Percentiles rank a stretch among this genome's conserved stretches.
phyloP scores from a whole-genome alignment of 306 rosid genomes.

The barrel medic (Medicago truncatula) region DNA sequence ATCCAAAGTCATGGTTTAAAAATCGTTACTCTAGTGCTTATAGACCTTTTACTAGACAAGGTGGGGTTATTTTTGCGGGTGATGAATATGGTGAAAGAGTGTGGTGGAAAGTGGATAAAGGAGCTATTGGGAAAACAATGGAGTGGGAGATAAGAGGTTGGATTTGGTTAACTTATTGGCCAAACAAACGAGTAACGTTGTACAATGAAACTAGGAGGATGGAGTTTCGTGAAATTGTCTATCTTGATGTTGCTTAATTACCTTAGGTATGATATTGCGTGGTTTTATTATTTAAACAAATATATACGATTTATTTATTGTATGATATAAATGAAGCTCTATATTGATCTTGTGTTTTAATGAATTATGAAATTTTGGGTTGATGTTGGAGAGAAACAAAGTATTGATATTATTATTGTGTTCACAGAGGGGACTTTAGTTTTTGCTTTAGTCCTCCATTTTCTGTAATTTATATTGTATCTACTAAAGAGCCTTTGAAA shows the following conservation, averaged over 20 bases:
- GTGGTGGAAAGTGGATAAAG: slow-evolving; percentile 77
- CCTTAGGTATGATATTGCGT: neutral
- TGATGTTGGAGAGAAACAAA: neutral
- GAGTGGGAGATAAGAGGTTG: slow-evolving; percentile 93
- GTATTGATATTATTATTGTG: too few species aligned
- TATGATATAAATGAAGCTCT: neutral
- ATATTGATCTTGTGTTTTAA: neutral
- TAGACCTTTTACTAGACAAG: slow-evolving; percentile 86
- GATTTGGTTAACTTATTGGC: slow-evolving; percentile 96
- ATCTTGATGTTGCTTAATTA: slow-evolving; percentile 59
- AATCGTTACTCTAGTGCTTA: slow-evolving; percentile 75
- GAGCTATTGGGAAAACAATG: slow-evolving; percentile 68
- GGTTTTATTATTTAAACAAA: neutral
- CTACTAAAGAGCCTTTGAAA: too few species aligned
- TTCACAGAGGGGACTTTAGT: too few species aligned
- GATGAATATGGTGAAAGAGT: slow-evolving; percentile 84
- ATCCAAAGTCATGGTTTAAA: slow-evolving; percentile 85
- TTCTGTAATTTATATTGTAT: too few species aligned
- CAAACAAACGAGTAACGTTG: slow-evolving; percentile 70
- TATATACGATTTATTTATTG: slow-evolving; percentile 6
- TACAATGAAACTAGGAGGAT: slow-evolving; percentile 77
- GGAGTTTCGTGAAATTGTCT: slow-evolving; percentile 73
- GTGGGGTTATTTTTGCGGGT: slow-evolving; percentile 86
- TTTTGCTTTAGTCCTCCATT: too few species aligned
- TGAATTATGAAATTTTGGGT: neutral